A percentile compares a stretch with the other conserved stretches of the same genome.
These are phyloP conservation scores for Eucalyptus marginata DNA, from an alignment of 345 rosid genomes.

Conservation along the genomic window DNA sequence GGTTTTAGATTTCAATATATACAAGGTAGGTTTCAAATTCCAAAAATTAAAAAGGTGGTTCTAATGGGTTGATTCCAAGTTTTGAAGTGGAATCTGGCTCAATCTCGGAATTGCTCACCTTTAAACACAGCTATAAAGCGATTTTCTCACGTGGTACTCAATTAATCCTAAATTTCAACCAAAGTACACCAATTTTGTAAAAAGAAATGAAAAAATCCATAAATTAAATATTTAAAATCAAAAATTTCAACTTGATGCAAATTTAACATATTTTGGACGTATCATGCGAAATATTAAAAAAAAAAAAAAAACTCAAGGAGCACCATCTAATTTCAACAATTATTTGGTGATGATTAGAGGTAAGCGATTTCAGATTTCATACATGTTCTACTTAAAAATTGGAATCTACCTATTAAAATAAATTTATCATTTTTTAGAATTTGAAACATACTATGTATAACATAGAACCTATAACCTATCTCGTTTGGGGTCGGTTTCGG, in stretches of 20 bases:
- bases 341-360: neutral
- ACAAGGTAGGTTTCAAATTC: rapidly evolving
- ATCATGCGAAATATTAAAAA: rapidly evolving
- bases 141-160: neutral
- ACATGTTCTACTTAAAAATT: too few species aligned
- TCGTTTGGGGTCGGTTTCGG: rapidly evolving
- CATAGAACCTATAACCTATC: too few species aligned
- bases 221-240: neutral
- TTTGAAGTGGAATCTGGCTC: too few species aligned
- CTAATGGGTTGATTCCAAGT: too few species aligned
- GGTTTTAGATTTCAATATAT: too few species aligned
- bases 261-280: too few species aligned
- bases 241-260: neutral
- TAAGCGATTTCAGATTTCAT: rapidly evolving
- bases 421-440: too few species aligned
- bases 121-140: rapidly evolving
- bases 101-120: rapidly evolving
- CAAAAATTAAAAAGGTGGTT: too few species aligned
- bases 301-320: neutral
- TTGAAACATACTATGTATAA: too few species aligned
- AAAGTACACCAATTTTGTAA: neutral
- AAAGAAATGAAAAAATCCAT: neutral
- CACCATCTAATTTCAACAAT: neutral
- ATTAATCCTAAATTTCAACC: neutral
- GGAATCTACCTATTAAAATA: rapidly evolving